Conservation (phyloP, 1,284 basidiomycete species). For the Marasmius tenuissimus region DNA sequence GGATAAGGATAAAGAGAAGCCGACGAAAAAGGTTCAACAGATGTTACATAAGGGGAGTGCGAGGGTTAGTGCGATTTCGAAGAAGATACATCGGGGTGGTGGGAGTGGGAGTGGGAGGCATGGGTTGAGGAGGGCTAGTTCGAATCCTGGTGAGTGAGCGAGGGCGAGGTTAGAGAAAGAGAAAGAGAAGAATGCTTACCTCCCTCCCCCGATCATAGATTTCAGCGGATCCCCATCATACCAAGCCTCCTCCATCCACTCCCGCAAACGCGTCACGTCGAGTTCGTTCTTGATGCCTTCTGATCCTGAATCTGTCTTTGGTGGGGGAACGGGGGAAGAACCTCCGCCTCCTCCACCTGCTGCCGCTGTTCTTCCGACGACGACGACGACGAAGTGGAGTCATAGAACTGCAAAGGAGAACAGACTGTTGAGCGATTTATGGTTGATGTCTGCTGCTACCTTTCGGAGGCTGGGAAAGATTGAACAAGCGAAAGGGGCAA, state of each 20-base stretch:
- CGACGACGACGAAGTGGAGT: constrained; percentile 39
- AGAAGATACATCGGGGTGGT: constrained; percentile 72
- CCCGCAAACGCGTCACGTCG: constrained; percentile 9
- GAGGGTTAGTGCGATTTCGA: constrained; percentile 73
- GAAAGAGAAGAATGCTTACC: no score
- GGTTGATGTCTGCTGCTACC: constrained; percentile 93
- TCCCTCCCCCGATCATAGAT: no score
- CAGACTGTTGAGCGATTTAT: constrained; percentile 80
- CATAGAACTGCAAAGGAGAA: constrained; percentile 61
- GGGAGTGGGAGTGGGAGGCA: constrained; percentile 54
- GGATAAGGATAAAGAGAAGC: constrained; percentile 40
- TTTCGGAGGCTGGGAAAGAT: constrained; percentile 89
- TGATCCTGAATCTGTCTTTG: constrained; percentile 26
- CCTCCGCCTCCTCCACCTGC: constrained; percentile 41
- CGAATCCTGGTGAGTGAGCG: constrained; percentile 63
- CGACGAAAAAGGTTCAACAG: constrained; percentile 66
- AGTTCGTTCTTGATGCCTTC: constrained; percentile 4
- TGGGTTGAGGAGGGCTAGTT: constrained; percentile 55
- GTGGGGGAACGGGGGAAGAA: no score
- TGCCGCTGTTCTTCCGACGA: constrained; percentile 37
- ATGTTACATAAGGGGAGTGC: constrained; percentile 72
- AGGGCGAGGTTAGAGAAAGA: no score
- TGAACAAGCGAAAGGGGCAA: constrained; percentile 86
- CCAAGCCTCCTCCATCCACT: constrained; percentile 74
- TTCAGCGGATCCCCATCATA: constrained; percentile 66